Base-by-base conservation (phyloP, 2,329 filamentous ascomycete species). In the Fonsecaea nubica region DNA sequence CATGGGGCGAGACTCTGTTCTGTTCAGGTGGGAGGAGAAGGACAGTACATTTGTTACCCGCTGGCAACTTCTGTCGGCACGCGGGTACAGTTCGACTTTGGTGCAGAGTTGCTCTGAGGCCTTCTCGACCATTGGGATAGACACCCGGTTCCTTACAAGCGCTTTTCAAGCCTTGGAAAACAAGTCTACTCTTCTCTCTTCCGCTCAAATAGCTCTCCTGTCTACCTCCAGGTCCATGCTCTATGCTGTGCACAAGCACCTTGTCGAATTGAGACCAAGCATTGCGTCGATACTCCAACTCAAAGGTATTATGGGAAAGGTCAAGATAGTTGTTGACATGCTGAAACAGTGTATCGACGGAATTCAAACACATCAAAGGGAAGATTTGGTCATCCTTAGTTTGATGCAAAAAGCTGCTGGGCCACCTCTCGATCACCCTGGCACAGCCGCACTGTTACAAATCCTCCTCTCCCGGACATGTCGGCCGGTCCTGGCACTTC, bases 11-110 rank as follows among this genome's bases (percentile, higher is more conserved):
- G 77, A 76, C 61, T 82, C 81, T 7, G 71, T 77, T 6, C 76
- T 82, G 63, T 82, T 82, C 64, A 74, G 73, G 6, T 82, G 78
- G 71, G 75, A 81, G 66, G 72, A 76, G 56, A 66, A 74, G 55
- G 72, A 71, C 3, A 72, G 67, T 21, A 71, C 58, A n/a, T 82
- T 82, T 60, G 76, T 78, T 45, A 79, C 77, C 45, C 76, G 76
- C 3, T 74, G 85, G 40, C 72, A 77, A 3, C 76, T 82, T 61
- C 76, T 83, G 1, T 77, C 82, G 1, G 76, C 85, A 35, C 83
- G 83, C 2, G 87, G 86, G 2, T 70, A 69, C 58, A 72, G 67
- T 58, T 36, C 54, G 21, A 48, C 25, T 21, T 36, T 72, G 13
- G 42, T 70, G 6, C 33, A 55, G 33, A 57, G 52, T 13, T 55